Evolutionary conservation across 805 yeast genomes (phyloP), one percentile per base, ranked within the genome.

Genomic region (Saturnispora ahearnii): DNA sequence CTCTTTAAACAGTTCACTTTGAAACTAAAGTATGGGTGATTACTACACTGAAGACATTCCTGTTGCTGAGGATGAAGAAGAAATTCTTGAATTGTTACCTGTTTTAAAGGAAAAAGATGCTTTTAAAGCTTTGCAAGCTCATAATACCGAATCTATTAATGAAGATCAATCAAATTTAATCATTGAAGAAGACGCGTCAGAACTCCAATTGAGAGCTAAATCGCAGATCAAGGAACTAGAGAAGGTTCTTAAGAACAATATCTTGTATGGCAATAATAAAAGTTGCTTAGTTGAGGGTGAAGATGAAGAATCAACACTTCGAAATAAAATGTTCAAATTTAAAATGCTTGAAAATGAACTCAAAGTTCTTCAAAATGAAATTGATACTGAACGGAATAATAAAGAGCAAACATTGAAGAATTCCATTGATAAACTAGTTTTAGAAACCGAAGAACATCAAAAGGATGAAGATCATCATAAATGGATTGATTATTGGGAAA

Each of bases 1-100:
- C 30, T 22, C 4, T 9, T 38, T 22, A 24, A n/a, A n/a, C 9
- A 24, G 31, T 38, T 38, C 8, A 38, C 5, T 13, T 24, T 9
- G 4, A 9, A 13, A 24, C 11, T 12, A 9, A 12, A 38, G 13
- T 24, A 38, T 38, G 4, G 32, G 29, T 4, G 66, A 62, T 36
- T 62, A 56, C 32, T 62, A 61, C 37, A 55, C 64, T 1, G 63
- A 60, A 42, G 65, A 62, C 18, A 48, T 62, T 3, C 51, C 58
- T 36, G 49, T 49, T 5, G 41, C 30, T 9, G 48, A 33, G 3
- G 52, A 50, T 12, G 64, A 61, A 21, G 41, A 47, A 5, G 64
- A 62, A 40, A 50, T 62, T 3, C 42, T 59, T 7, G 66, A 61
- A 32, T 36, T 57, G 4, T 10, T 51, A 21, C 53, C 54, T n/a